Base-by-base conservation (phyloP, 1,139 yeast species). In the Meyerozyma athensensis region DNA sequence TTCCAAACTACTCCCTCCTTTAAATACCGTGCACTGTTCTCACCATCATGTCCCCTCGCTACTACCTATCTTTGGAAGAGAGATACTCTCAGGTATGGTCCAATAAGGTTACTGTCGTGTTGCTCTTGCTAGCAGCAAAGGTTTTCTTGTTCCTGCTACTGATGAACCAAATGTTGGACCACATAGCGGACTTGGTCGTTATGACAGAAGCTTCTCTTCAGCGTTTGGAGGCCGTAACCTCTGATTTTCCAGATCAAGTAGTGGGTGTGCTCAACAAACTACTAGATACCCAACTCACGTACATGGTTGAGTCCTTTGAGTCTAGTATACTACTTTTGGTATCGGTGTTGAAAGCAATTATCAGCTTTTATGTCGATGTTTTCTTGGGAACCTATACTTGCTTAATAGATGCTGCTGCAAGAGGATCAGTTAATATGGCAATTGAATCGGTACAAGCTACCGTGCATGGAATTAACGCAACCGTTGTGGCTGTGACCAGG, bases 371-470 rank as follows among this genome's bases (percentile, higher is more conserved):
- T 28, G 17, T 34, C 12, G 36, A 34, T 9, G 17, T 34, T 4
- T 34, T 20, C 14, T 28, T 34, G 10, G 33, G 36, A 8, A 34
- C 33, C 10, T 34, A 18, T 19, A 23, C 36, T 23, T 33, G 36
- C 13, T 33, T 33, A 5, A 16, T 33, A n/a, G 31, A 18, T n/a
- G 21, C 26, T 3, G 19, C 30, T 9, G 21, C 30, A 10, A 14
- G 23, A 23, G 20, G 19, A 7, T 16, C 31, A 10, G 30, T 22
- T 6, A 10, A 21, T 23, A 22, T 33, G 3, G 28, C 19, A 4
- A 13, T 33, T 12, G 30, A 21, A 5, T 16, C 28, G 4, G 17
- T 31, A 22, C 19, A 33, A 18, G 16, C 26, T 2, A 28, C 32
- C 19, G 9, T 28, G 10, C 14, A 16, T 10, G 10, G 20, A 19